Percentiles rank a stretch among this genome's conserved stretches.
Conservation (phyloP, 257 asterid species). For the Cruciata laevipes region DNA sequence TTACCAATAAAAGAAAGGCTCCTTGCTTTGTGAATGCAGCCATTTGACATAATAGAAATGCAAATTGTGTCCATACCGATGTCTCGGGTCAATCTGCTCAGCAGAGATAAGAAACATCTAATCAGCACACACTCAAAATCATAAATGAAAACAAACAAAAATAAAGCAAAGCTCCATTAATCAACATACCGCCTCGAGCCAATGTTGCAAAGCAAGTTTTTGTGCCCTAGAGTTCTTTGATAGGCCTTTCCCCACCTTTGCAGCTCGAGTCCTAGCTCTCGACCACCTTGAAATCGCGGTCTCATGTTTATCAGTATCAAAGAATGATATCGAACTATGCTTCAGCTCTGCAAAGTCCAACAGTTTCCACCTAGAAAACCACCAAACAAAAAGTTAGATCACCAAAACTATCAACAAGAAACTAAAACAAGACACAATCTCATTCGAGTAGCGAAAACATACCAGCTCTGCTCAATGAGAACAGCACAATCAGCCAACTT, state of each 20-base stretch:
- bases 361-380: conserved; percentile 54
- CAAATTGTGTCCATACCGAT: conserved; percentile 91
- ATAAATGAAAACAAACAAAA: not conserved
- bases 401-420: not conserved
- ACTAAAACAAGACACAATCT: not conserved
- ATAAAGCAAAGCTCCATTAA: not conserved
- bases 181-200: conserved; percentile 92
- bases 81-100: conserved; percentile 87
- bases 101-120: not conserved
- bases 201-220: conserved; percentile 87
- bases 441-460: not conserved
- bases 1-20: conserved; percentile 96
- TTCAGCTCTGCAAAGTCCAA: conserved; percentile 85
- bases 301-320: conserved; percentile 80
- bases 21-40: conserved; percentile 81
- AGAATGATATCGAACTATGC: conserved; percentile 87
- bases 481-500: conserved; percentile 96
- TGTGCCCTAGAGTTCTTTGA: conserved; percentile 81
- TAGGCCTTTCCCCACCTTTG: conserved; percentile 95
- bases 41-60: conserved; percentile 80
- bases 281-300: conserved; percentile 92
- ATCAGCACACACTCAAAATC: conserved; percentile 20
- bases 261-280: conserved; percentile 88
- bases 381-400: not conserved
- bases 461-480: conserved; percentile 85